phyloP scores from a whole-genome alignment of 371 early-diverging fungal species.

The Saksenaea oblongispora region DNA sequence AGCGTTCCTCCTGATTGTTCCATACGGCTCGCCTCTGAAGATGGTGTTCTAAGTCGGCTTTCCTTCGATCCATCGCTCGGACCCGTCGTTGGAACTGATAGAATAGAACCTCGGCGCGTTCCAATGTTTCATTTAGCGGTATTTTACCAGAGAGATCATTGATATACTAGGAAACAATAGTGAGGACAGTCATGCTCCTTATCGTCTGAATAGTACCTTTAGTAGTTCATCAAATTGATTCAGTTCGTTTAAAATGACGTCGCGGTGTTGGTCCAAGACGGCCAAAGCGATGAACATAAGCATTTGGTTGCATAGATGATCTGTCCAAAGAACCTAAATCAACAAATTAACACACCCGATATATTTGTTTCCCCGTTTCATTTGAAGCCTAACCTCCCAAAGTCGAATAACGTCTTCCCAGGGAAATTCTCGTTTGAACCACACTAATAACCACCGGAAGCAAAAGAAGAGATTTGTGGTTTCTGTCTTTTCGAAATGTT shows the following conservation, averaged over 20 bases:
- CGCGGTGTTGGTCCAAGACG: conserved; percentile 80
- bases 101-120: conserved; percentile 80
- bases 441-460: conserved; percentile 94
- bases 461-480: conserved; percentile 87
- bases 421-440: conserved; percentile 94
- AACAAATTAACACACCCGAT: background rate
- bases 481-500: conserved; percentile 78
- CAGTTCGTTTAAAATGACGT: conserved; percentile 73
- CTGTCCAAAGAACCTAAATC: conserved; percentile 74
- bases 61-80: conserved; percentile 51
- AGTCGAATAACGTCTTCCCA: conserved; percentile 80
- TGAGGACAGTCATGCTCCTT: background rate
- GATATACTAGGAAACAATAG: conserved; percentile 60
- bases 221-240: conserved; percentile 87
- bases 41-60: conserved; percentile 26
- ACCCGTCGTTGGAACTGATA: conserved; percentile 69
- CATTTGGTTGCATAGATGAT: conserved; percentile 77
- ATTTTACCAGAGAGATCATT: conserved; percentile 85
- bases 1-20: conserved; percentile 34
- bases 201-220: conserved; percentile 52
- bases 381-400: conserved; percentile 67
- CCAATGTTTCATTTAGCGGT: conserved; percentile 72
- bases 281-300: conserved; percentile 90
- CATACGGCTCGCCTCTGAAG: conserved; percentile 39
- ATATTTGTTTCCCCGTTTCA: background rate